These are phyloP conservation scores for Fusarium tricinctum DNA, from an alignment of 2,329 filamentous ascomycete genomes.

Conservation along the genomic window DNA sequence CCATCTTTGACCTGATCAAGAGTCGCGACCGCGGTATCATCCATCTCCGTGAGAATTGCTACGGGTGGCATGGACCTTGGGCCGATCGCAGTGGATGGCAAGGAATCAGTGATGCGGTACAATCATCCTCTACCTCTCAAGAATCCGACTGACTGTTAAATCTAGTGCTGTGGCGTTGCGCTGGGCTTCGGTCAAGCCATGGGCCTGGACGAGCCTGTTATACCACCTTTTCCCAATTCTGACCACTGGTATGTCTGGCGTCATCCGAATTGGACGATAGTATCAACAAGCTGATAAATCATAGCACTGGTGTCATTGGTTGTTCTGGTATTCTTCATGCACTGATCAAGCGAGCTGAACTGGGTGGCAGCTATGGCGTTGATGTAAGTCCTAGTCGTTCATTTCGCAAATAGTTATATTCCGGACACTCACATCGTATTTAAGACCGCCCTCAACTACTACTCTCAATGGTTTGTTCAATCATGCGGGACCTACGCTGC, in stretches of 20 bases:
- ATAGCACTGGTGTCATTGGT: background rate
- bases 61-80: conserved; percentile 4
- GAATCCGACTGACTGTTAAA: no score
- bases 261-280: no score
- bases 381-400: no score
- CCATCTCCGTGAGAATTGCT: conserved; percentile 4
- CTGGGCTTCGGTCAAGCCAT: background rate
- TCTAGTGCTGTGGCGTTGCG: background rate
- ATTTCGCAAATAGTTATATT: no score
- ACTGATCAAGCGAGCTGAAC: no score
- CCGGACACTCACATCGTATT: background rate
- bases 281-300: no score
- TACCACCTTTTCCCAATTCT: background rate
- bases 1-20: background rate
- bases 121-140: no score
- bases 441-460: background rate
- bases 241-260: background rate
- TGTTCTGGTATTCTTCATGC: no score
- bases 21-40: background rate
- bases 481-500: background rate
- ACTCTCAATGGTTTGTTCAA: background rate
- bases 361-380: no score
- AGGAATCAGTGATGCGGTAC: background rate
- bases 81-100: background rate
- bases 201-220: background rate